A percentile compares a stretch with the other conserved stretches of the same genome.
Evolutionary conservation across 129 eudicot species (phyloP).

Genomic region (Solidago caesia): DNA sequence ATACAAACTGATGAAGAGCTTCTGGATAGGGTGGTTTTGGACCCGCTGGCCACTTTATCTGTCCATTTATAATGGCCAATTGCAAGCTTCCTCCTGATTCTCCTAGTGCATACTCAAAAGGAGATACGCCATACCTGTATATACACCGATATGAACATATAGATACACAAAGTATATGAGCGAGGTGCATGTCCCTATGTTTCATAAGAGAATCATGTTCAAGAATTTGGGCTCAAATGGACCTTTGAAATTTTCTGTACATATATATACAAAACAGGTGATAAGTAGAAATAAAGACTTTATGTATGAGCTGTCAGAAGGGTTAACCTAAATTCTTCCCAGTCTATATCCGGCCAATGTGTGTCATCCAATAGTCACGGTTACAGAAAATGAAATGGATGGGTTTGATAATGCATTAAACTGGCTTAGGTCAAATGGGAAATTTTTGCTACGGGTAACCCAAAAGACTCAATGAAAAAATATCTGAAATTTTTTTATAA

Average conservation of each 20-base stretch:
- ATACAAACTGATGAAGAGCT: constrained; percentile 82
- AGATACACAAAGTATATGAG: not conserved
- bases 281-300: no score
- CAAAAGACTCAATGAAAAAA: no score
- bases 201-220: not conserved
- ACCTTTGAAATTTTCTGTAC: not conserved
- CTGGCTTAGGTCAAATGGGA: not conserved
- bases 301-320: no score
- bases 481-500: not conserved
- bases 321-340: not conserved
- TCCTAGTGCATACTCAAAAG: constrained; percentile 84
- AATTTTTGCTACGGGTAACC: no score
- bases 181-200: not conserved
- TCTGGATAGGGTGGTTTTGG: constrained; percentile 88
- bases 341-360: not conserved
- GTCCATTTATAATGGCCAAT: constrained; percentile 77
- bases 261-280: no score
- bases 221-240: not conserved
- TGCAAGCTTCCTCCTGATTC: constrained; percentile 95
- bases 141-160: not conserved
- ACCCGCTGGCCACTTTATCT: constrained; percentile 85
- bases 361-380: not conserved
- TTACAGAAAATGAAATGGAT: not conserved
- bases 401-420: not conserved
- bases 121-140: constrained; percentile 81